Base-by-base conservation (phyloP, 2,329 filamentous ascomycete genomes). In the Immersiporthe knoxdaviesiana region DNA sequence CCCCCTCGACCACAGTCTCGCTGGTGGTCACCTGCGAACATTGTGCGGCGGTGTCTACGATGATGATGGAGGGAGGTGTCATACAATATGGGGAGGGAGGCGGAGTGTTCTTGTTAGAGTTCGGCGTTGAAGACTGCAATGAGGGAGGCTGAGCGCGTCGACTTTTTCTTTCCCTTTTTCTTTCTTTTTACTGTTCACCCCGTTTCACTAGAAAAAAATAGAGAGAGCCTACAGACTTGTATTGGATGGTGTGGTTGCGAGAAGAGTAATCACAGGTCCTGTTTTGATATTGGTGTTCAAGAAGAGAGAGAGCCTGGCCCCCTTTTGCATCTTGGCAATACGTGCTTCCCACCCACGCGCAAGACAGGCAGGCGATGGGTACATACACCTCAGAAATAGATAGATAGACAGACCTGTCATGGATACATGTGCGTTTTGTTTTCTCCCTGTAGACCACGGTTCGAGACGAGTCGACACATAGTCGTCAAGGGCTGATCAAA, bases 101-200 rank as follows among this genome's bases (percentile, higher is more conserved):
- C 18, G 37, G 5, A 39, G 16, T 21, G 4, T 44, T 44, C 21
- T 44, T 44, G 5, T 21, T 21, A 21, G 41, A 44, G 21, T 44
- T n/a, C 16, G 41, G 44, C 44, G 44, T n/a, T 47, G 44, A 21
- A 47, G 44, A 47, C 6, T n/a, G 7, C 8, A 21, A 47, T 47
- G 44, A 16, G 44, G n/a, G 44, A n/a, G 7, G 21, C 2, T 47
- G 44, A n/a, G 44, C 44, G 44, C n/a, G n/a, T n/a, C n/a, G n/a
- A n/a, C n/a, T n/a, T n/a, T 47, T 47, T 7, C 4, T 35, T n/a
- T 47, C 41, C 41, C 44, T 6, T n/a, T n/a, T n/a, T 8, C 1
- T n/a, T 47, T 11, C 21, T 1, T 0, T 11, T 10, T 47, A 3
- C 21, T 1, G 0, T 11, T 10, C n/a, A 3, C 1, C 21, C 44